A percentile compares a stretch with the other conserved stretches of the same genome.
phyloP scores from a whole-genome alignment of 306 rosid species.

The Carpinus viminea region DNA sequence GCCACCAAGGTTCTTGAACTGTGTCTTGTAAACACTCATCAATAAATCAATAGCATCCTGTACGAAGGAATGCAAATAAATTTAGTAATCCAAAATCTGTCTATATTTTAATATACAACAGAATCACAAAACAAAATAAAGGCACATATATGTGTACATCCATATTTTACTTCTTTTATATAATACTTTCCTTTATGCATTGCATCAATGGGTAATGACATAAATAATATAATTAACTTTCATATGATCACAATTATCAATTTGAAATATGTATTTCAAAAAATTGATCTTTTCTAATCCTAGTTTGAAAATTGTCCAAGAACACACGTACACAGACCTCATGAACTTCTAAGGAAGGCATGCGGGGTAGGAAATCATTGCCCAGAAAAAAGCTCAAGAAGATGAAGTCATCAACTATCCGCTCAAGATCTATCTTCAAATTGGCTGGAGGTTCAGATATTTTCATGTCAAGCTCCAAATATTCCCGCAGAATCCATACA shows the following conservation, averaged over 20 bases:
- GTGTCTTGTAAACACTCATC: constrained; percentile 43
- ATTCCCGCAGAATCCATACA: constrained; percentile 60
- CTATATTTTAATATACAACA: too few species aligned
- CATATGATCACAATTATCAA: not conserved
- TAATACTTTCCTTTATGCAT: too few species aligned
- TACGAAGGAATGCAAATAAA: constrained; percentile 7
- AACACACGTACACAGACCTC: constrained; percentile 37
- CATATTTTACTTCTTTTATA: too few species aligned
- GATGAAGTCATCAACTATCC: constrained; percentile 59
- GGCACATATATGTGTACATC: too few species aligned
- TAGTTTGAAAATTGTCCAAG: not conserved
- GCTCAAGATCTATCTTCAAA: constrained; percentile 39
- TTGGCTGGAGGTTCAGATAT: constrained; percentile 40
- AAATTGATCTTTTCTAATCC: not conserved
- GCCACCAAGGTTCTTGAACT: constrained; percentile 53
- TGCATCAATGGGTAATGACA: too few species aligned
- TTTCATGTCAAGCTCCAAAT: constrained; percentile 51
- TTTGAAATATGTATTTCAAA: too few species aligned
- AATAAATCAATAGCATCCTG: constrained; percentile 51
- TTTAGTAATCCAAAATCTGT: too few species aligned
- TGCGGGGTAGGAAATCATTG: constrained; percentile 65
- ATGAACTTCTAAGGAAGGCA: constrained; percentile 47
- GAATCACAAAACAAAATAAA: too few species aligned
- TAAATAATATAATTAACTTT: too few species aligned
- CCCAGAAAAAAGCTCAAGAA: constrained; percentile 58